Evolutionary conservation across 306 rosid genomes (phyloP), one percentile per base, ranked within the genome.

Genomic region (Cicer chorassanicum): DNA sequence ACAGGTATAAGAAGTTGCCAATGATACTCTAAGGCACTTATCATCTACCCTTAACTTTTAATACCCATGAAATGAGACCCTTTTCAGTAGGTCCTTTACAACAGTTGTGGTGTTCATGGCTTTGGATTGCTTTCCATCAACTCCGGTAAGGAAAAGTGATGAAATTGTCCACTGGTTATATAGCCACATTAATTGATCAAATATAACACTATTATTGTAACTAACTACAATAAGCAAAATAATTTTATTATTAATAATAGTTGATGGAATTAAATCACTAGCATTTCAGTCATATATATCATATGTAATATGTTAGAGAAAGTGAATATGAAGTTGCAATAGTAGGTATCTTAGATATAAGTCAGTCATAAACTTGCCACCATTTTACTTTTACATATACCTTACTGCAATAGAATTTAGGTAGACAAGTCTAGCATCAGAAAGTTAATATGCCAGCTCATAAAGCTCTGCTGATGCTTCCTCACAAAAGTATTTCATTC

Each of bases 391-490:
- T 19, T 19, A 19, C 21, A 19, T 19, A 1, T 19, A 29, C 36
- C 36, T 29, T 29, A 29, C 5, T 29, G 36, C 36, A 29, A 29
- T 0, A 29, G 36, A 29, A 29, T 29, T 29, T 29, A 3, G 36
- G 4, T 4, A 29, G 36, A 29, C 5, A 29, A 29, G 1, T 29
- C 5, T 29, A 29, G 36, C 36, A 4, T 48, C 83, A 81, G 61
- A 87, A 89, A 79, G 82, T 67, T 74, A 65, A 57, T 51, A 65
- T 39, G 57, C 83, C 87, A 89, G 48, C 91, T 87, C 86, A 82
- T 68, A 85, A 83, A 69, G 85, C 78, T 68, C 73, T 85, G 60
- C 46, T 72, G 68, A 81, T 1, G 49, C 83, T 79, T 76, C 75
- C 74, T 68, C 85, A 64, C 82, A 45, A 70, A 40, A 39, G 36